A percentile compares a stretch with the other conserved stretches of the same genome.
Evolutionary conservation across 208 protist genomes (phyloP).

Genomic region (Blechomonas ayalai): DNA sequence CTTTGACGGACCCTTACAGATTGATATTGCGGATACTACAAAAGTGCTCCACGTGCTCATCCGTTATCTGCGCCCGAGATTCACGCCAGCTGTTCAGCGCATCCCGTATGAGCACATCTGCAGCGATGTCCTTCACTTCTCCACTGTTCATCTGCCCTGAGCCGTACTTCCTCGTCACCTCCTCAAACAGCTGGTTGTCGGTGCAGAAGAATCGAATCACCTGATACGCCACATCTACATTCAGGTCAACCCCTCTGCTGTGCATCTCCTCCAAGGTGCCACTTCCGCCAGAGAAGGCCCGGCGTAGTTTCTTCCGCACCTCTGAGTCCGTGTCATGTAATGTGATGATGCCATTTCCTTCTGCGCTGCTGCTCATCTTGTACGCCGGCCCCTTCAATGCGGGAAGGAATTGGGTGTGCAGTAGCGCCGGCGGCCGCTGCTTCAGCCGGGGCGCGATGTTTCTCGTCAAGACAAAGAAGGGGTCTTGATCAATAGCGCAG

Average conservation of each 20-base stretch:
- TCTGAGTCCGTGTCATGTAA: constrained; percentile 93
- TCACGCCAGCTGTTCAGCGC: constrained; percentile 60
- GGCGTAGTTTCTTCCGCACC: constrained; percentile 94
- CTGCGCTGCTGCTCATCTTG: constrained; percentile 97
- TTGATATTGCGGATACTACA: constrained; percentile 72
- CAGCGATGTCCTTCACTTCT: constrained; percentile 69
- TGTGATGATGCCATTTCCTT: constrained; percentile 90
- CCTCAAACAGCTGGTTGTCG: constrained; percentile 89
- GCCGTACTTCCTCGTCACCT: constrained; percentile 66
- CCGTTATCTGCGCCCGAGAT: constrained; percentile 53
- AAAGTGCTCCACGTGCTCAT: constrained; percentile 61
- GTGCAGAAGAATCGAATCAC: constrained; percentile 96
- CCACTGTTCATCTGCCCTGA: constrained; percentile 65
- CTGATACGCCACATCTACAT: constrained; percentile 94
- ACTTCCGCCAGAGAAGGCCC: constrained; percentile 96
- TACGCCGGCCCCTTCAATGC: constrained; percentile 91
- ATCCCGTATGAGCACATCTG: constrained; percentile 54
- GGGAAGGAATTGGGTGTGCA: constrained; percentile 98
- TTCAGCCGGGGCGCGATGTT: constrained; percentile 92
- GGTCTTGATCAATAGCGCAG: constrained; percentile 96
- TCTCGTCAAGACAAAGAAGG: constrained; percentile 98
- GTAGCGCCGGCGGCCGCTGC: constrained; percentile 89
- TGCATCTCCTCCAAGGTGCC: constrained; percentile 94
- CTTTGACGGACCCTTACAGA: no score
- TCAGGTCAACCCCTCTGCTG: constrained; percentile 86